A percentile compares a stretch with the other conserved stretches of the same genome.
phyloP scores from a whole-genome alignment of 169 alveolate genomes.

The Theileria orientalis region DNA sequence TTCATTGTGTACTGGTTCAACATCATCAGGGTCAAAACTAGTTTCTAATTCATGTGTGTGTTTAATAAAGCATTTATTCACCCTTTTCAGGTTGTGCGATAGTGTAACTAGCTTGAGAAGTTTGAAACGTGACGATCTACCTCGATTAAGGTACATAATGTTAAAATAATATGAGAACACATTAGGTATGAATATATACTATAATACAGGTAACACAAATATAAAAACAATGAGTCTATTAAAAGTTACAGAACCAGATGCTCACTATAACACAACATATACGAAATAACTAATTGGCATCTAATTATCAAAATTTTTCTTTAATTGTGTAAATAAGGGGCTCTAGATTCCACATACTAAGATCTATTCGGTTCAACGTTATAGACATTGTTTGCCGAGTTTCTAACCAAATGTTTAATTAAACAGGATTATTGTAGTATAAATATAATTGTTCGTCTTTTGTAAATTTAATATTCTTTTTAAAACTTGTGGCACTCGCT shows the following conservation, averaged over 20 bases:
- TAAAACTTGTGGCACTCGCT: constrained; percentile 7
- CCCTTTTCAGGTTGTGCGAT: background rate
- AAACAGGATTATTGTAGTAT: background rate
- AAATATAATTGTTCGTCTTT: background rate
- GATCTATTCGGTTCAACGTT: background rate
- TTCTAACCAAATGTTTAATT: background rate
- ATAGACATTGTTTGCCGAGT: background rate
- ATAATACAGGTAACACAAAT: background rate
- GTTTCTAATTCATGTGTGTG: background rate
- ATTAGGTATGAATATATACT: background rate
- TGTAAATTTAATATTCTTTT: background rate
- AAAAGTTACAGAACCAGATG: background rate
- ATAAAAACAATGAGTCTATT: background rate
- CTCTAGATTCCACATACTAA: background rate
- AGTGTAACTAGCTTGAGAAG: constrained; percentile 9
- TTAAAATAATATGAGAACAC: background rate
- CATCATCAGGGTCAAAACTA: background rate
- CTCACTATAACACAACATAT: constrained; percentile 11
- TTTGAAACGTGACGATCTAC: constrained; percentile 30
- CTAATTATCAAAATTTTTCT: background rate
- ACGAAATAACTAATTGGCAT: background rate
- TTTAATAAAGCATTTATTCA: background rate
- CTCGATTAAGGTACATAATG: constrained; percentile 1
- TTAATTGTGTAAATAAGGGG: background rate
- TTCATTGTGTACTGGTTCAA: background rate